Evolutionary conservation across 2,329 filamentous ascomycete genomes (phyloP), one percentile per base, ranked within the genome.

Genomic region (Penicillium crustosum): DNA sequence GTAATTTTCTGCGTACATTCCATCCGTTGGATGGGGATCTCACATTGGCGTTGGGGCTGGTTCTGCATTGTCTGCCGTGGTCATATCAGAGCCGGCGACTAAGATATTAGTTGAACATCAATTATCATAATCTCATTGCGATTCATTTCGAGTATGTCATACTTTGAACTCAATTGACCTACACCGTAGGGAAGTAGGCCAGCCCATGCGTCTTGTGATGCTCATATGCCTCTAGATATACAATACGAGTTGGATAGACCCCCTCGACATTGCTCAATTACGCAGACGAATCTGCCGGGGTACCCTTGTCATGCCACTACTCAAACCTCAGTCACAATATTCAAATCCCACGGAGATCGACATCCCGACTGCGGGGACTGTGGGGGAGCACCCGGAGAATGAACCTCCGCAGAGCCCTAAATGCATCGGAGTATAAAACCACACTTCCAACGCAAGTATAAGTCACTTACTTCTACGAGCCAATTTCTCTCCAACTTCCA

Each of bases 1-100:
- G 42, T 66, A 53, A 61, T 62, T 49, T 58, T 60, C 35, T 49
- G 49, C 49, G 52, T 57, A 43, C 48, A 9, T 42, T 39, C 49
- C 45, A 3, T 45, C n/a, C 29, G 7, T 52, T 52, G 23, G 39
- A n/a, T 27, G 21, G 42, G 13, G 27, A 52, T 42, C 35, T 36
- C 54, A 42, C 21, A 36, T 57, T 48, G 49, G 55, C 55, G 42
- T 57, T 57, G 27, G 42, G 49, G 42, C 21, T 56, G 43, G 42
- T 48, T 42, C 43, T 57, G 42, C 49, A 57, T 57, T 57, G 49
- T 53, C 36, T 45, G 48, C 39, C 31, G 25, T 23, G 49, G 36
- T 57, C 35, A 53, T 31, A 33, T 41, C 27, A 42, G 53, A 52
- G 25, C 53, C 39, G 45, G 53, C 54, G 27, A 57, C 42, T 42